phyloP scores from a whole-genome alignment of 177 flowering plant genomes.

The Telopea speciosissima region DNA sequence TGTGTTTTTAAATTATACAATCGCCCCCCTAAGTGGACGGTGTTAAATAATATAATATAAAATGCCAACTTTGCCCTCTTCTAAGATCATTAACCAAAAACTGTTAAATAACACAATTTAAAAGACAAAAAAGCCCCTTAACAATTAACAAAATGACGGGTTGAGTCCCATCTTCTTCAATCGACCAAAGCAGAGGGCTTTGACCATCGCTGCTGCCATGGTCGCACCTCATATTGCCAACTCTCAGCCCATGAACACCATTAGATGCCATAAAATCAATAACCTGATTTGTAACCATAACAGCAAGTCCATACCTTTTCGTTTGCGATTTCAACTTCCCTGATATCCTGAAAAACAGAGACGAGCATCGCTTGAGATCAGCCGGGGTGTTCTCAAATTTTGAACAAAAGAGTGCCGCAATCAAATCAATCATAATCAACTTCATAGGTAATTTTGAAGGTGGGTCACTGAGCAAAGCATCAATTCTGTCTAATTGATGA shows the following conservation, averaged over 20 bases:
- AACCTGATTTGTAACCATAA: conserved; percentile 84
- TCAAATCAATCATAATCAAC: conserved; percentile 77
- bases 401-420: conserved; percentile 74
- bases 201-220: too few species aligned
- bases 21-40: too few species aligned
- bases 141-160: too few species aligned
- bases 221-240: conserved; percentile 54
- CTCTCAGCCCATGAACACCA: conserved; percentile 38
- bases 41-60: too few species aligned
- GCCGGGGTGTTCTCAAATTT: conserved; percentile 59
- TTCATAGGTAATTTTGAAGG: conserved; percentile 34
- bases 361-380: conserved; percentile 57
- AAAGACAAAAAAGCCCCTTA: too few species aligned
- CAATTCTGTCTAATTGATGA: conserved; percentile 42
- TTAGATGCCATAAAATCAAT: conserved; percentile 48
- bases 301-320: conserved; percentile 47
- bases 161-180: too few species aligned
- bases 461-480: conserved; percentile 25
- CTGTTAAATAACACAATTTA: too few species aligned
- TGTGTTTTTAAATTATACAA: too few species aligned
- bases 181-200: too few species aligned
- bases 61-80: too few species aligned
- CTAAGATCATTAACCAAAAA: too few species aligned
- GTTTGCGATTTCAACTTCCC: conserved; percentile 51
- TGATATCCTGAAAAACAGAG: conserved; percentile 66